Evolutionary conservation across 176 grass and related monocot species (phyloP), one percentile per base, ranked within the genome.

Genomic region (Echinochloa phyllopogon): DNA sequence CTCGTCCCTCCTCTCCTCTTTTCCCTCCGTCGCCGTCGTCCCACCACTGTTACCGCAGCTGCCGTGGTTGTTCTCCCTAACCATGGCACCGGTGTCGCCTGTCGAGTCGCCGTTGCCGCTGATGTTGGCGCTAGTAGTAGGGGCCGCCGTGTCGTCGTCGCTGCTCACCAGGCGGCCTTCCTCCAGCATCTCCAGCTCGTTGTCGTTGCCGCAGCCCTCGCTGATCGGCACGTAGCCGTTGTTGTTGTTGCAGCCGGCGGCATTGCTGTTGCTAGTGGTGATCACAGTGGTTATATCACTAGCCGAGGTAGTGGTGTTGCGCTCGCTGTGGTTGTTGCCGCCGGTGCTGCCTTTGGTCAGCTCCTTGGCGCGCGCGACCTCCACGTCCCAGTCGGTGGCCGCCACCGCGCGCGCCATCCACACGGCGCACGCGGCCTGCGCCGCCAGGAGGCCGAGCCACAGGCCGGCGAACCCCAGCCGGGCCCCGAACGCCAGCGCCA

Each of bases 361-460:
- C 71, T 96, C 86, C 87, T 84, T 91, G 17, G 97, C 97, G 24
- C 89, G 88, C 6, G 83, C 74, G 13, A 89, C 94, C 90, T 99
- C 97, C 1, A 48, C 69, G n/a, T 85, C 63, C 97, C 97, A 99
- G 78, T 99, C 86, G 10, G 94, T 99, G 33, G 70, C 75, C 1
- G 90, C 77, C 8, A 99, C 89, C 4, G 75, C 86, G 36, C 85
- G 90, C 10, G 84, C 88, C 97, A 99, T 99, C 78, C 87, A 86
- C 21, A 89, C 33, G 6, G 96, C 94, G 85, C 97, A 99, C 0
- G 91, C 89, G 0, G 70, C 94, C 80, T 99, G 97, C 57, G 97
- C 97, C 1, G 97, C 91, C 0, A 99, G 94, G 47, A 99, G 87
- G 21, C 97, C 97, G 24, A 99, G 69, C 97, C 97, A 99, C 33